Evolutionary conservation across 176 grass and related monocot species (phyloP), one percentile per base, ranked within the genome.

Genomic region (Carex kokanica): DNA sequence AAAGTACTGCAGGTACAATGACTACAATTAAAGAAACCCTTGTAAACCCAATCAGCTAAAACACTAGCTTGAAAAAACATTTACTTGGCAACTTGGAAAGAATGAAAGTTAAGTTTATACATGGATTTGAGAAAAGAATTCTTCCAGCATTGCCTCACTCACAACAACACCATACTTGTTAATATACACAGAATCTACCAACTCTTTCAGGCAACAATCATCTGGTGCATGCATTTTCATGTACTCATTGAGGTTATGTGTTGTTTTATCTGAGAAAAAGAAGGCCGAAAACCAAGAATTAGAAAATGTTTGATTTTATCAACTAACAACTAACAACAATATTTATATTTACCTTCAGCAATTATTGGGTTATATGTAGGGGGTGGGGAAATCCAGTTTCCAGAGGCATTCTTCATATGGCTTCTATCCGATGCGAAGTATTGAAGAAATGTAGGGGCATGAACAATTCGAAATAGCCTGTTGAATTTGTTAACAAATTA

Each of bases 341-440:
- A 16, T 6, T 53, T 34, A 54, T 53, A 51, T 85, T 68, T 98
- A 98, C 95, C 90, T 93, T 84, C 82, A 14, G 86, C 82, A 6
- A 88, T 63, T 27, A 98, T 84, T 77, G 90, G 70, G 81, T 91
- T 58, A 77, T 98, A 95, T 40, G 71, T 83, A 47, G 95, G 92
- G 32, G 92, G 95, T 13, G 43, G 61, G 16, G 90, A 83, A 72
- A 88, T 83, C 95, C 92, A 98, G 78, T 98, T 98, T 38, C 92
- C 92, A 40, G 29, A 34, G 29, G 41, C 24, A 55, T 94, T 87
- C 67, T 93, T 98, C 92, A 98, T 98, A 81, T 95, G 92, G 60
- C 88, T 94, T 89, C 95, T 91, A 81, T 98, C 92, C 78, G 95
- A 98, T 80, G 95, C 95, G 79, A 95, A 98, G 27, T 78, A 91